Evolutionary conservation across 2,329 filamentous ascomycete species (phyloP).

Genomic region (Ceratocystis albifundus): DNA sequence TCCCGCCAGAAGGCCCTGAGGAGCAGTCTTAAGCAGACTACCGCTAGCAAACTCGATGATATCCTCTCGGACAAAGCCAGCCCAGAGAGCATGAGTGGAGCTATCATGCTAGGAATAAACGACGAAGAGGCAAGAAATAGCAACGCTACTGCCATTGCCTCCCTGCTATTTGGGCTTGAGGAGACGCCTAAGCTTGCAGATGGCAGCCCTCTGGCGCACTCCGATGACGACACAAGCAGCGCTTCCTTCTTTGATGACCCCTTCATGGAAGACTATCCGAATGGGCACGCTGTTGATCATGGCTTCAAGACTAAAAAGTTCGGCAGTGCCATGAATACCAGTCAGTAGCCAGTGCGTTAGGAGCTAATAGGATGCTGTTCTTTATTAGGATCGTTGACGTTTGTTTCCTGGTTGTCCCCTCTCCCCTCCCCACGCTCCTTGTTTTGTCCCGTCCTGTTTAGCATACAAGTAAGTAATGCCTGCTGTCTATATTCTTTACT

Average conservation of each 20-base stretch:
- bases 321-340: neutral
- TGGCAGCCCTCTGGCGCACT: neutral
- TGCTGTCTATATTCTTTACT: neutral
- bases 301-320: neutral
- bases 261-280: neutral
- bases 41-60: neutral
- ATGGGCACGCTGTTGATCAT: neutral
- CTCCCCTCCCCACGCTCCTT: neutral
- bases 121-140: neutral
- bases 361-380: neutral
- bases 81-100: neutral
- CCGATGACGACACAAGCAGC: neutral
- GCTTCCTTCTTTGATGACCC: neutral
- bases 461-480: neutral
- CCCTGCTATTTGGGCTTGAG: neutral
- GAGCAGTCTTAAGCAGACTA: neutral
- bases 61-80: neutral
- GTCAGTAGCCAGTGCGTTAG: neutral
- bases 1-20: neutral
- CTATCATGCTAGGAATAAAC: neutral
- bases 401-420: neutral
- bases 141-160: slow-evolving; percentile 5
- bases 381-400: neutral
- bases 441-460: neutral
- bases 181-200: neutral